These are phyloP conservation scores for Silybum marianum DNA, from an alignment of 129 eudicot genomes.

Conservation along the genomic window DNA sequence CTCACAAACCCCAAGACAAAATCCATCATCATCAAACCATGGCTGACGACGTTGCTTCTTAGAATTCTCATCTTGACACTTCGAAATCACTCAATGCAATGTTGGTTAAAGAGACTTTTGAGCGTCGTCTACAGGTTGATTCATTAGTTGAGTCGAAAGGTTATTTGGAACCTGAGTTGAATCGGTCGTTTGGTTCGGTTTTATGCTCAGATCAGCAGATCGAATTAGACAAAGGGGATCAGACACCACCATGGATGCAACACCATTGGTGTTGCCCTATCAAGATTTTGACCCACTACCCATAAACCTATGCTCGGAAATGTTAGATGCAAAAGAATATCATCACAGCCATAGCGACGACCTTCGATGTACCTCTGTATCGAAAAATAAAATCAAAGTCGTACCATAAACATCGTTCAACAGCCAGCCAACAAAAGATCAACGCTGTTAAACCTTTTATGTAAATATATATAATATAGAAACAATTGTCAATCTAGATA, in stretches of 20 bases:
- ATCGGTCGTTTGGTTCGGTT: constrained; percentile 25
- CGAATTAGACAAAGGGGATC: too few species aligned
- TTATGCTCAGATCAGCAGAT: not conserved
- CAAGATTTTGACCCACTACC: not conserved
- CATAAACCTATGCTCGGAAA: not conserved
- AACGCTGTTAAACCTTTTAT: too few species aligned
- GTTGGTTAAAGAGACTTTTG: constrained; percentile 64
- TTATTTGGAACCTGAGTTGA: constrained; percentile 50
- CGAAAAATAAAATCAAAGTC: not conserved
- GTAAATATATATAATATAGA: too few species aligned
- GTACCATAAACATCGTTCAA: not conserved
- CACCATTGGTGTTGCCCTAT: not conserved
- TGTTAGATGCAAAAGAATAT: not conserved
- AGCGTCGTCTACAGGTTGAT: constrained; percentile 65
- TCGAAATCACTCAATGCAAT: constrained; percentile 62
- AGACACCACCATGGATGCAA: not conserved
- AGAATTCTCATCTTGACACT: constrained; percentile 42
- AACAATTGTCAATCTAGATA: not conserved
- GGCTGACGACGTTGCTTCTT: not conserved
- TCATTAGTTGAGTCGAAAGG: constrained; percentile 41
- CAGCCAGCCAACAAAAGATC: not conserved
- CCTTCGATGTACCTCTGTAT: not conserved
- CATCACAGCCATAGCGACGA: not conserved
- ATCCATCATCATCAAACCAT: not conserved
- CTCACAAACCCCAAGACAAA: too few species aligned